Percentiles rank a stretch among this genome's conserved stretches.
Conservation (phyloP, 2,329 filamentous ascomycete genomes). For the Talaromyces sp. region DNA sequence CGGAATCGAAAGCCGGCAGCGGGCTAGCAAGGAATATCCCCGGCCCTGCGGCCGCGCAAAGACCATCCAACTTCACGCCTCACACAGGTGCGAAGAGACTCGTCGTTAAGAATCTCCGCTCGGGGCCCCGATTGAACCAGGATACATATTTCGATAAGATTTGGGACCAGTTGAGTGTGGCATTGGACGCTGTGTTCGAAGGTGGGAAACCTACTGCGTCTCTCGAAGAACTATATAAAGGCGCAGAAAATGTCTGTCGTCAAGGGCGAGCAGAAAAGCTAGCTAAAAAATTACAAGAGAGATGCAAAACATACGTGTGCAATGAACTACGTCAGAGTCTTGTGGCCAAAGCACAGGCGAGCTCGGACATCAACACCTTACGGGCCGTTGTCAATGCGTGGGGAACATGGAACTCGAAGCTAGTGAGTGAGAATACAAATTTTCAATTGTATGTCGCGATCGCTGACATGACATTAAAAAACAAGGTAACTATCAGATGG, state of each 20-base stretch:
- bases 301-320: conserved; percentile 60
- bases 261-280: conserved; percentile 66
- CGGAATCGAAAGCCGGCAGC: conserved; percentile 29
- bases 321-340: conserved; percentile 54
- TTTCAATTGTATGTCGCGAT: background rate
- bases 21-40: conserved; percentile 44
- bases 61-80: conserved; percentile 57
- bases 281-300: conserved; percentile 58
- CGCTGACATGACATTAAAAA: background rate
- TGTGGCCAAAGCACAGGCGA: conserved; percentile 47
- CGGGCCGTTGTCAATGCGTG: conserved; percentile 58
- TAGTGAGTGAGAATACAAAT: conserved; percentile 47
- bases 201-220: conserved; percentile 60
- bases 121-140: conserved; percentile 57
- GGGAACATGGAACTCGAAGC: conserved; percentile 70
- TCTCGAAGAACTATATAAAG: conserved; percentile 83
- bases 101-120: conserved; percentile 85
- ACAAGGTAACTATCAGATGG: conserved; percentile 68
- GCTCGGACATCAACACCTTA: conserved; percentile 60
- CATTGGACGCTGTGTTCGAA: conserved; percentile 67
- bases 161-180: conserved; percentile 67
- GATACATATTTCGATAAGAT: conserved; percentile 72
- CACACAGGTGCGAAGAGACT: conserved; percentile 75
- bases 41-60: conserved; percentile 26
- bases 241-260: conserved; percentile 85